Base-by-base conservation (phyloP, 2,329 filamentous ascomycete genomes). In the Ceratocystis papillata region DNA sequence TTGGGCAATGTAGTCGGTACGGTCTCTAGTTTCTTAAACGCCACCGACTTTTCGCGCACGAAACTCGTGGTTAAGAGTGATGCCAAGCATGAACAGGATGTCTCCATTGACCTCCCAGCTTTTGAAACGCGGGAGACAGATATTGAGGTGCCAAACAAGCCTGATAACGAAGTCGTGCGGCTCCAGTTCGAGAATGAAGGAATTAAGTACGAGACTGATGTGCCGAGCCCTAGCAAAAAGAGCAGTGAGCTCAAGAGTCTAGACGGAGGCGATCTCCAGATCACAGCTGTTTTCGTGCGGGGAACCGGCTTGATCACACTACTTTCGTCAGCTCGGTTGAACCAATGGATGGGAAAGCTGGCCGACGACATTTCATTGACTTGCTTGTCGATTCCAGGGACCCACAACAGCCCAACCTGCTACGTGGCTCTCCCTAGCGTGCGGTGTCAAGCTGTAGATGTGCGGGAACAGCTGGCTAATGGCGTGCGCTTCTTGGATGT, bases 401-500 rank as follows among this genome's bases (percentile, higher is more conserved):
- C 94, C 0, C 94, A 99, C 79, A 97, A 99, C 77, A 90, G 89
- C 20, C 90, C 94, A 5, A 95, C 92, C 8, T 87, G 84, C 77
- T 82, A 95, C 78, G 82, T 84, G 62, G 92, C 94, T 12, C 82
- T 96, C 4, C 94, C 94, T 1, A 96, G 90, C 1, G 94, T 97
- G 46, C 88, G 94, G 48, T 97, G 94, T 76, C 94, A 99, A 77
- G 87, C 89, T 44, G 90, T 92, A 20, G 80, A 83, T 68, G 81
- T 95, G 4, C 79, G 80, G 62, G 84, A 87, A 64, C 94, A 99
- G 76, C 84, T 99, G 33, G 80, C 86, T 66, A 93, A 96, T 73
- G 94, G 94, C 33, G 88, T 97, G 59, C 90, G 94, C 63, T 97
- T 96, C 79, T 86, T 99, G 70, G 94, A 99, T 74, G 84, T 99